Evolutionary conservation across 805 yeast genomes (phyloP).

Genomic region (Sugiyamaella chiloensis): DNA sequence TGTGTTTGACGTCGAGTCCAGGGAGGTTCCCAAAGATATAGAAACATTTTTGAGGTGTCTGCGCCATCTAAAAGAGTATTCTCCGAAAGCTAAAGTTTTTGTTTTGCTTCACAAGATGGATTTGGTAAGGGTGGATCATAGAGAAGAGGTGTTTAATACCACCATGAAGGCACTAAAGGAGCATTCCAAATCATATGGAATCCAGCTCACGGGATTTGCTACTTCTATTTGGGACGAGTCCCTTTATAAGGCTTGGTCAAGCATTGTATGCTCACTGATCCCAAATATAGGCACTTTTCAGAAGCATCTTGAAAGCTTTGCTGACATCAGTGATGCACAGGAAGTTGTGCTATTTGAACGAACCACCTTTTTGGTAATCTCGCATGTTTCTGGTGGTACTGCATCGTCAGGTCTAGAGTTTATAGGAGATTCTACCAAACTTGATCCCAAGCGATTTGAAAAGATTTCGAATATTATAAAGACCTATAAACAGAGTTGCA

Average conservation of each 20-base stretch:
- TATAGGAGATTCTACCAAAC: constrained; percentile 18
- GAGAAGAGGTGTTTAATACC: constrained; percentile 76
- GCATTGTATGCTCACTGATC: constrained; percentile 88
- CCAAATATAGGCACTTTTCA: constrained; percentile 86
- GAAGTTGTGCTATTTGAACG: constrained; percentile 91
- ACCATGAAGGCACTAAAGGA: constrained; percentile 81
- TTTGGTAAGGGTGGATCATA: constrained; percentile 78
- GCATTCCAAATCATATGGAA: constrained; percentile 66
- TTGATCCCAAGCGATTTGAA: constrained; percentile 92
- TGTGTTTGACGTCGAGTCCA: constrained; percentile 93
- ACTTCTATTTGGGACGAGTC: constrained; percentile 98
- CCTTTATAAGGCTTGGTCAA: constrained; percentile 95
- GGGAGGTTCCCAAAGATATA: constrained; percentile 87
- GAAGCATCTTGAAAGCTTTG: constrained; percentile 67
- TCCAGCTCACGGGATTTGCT: constrained; percentile 78
- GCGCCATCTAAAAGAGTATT: constrained; percentile 72
- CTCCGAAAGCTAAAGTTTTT: constrained; percentile 89
- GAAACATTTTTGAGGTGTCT: constrained; percentile 85
- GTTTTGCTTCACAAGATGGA: constrained; percentile 95
- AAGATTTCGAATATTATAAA: constrained; percentile 91
- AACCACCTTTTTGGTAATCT: constrained; percentile 83
- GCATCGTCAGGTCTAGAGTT: constrained; percentile 11
- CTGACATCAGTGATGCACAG: constrained; percentile 72
- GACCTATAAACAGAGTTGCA: constrained; percentile 88
- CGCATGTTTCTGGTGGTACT: constrained; percentile 39